Base-by-base conservation (phyloP, 2,329 filamentous ascomycete genomes). In the Teratosphaeriaceae sp. region DNA sequence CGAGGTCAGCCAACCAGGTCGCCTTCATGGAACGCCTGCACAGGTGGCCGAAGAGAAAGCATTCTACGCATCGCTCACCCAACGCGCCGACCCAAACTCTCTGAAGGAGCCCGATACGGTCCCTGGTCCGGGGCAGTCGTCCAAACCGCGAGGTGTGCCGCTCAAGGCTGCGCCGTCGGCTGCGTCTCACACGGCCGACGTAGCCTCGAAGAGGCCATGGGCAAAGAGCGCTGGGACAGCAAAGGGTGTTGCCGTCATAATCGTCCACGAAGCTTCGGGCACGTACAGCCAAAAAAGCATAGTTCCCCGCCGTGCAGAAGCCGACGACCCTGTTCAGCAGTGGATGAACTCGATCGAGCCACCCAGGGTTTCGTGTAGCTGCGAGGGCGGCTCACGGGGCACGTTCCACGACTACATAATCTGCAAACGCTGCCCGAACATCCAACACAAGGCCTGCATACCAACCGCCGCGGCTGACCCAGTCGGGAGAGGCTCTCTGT, bases 361-460 rank as follows among this genome's bases (percentile, higher is more conserved):
- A 26, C 31, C 29, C 16, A 15, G 23, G 20, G 15, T 39, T 9
- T n/a, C 12, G 8, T 38, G 31, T 20, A 24, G 20, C 30, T 43
- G 44, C 23, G 36, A 23, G 11, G 27, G n/a, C 26, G 30, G 22
- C 11, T 36, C 24, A 6, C 27, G 40, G 3, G 39, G 21, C 20
- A 40, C 22, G 2, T 29, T 31, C 24, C 8, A n/a, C 15, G 44
- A 23, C 12, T 43, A 42, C 31, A 9, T 35, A 6, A 21, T 40
- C 18, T 46, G 44, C 27, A 9, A 20, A 20, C 23, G 33, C 19
- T 47, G 45, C 27, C 21, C 18, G 3, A 16, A 12, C 7, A 26
- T 40, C 20, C 45, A 44, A 18, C 41, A 40, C 33, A 30, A 47
- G 22, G 20, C 5, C 21, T 47, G 45, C 29, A 27, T 33, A 19